Conservation (phyloP, 2,329 filamentous ascomycete genomes). For the Colletotrichum musicola region DNA sequence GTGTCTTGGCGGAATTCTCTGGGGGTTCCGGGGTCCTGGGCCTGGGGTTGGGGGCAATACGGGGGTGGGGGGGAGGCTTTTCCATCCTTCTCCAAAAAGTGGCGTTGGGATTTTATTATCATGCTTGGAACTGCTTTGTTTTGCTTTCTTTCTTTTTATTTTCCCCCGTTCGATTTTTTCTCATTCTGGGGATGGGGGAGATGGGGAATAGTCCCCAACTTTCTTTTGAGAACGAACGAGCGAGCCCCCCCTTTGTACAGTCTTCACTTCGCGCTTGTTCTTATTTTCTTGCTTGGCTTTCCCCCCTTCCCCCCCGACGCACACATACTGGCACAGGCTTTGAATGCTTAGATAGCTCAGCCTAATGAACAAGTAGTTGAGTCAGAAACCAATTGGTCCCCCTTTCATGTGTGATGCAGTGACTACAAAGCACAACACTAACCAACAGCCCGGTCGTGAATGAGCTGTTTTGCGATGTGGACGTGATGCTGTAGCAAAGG, state of each 20-base stretch:
- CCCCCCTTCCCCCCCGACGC: neutral
- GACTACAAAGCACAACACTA: no score
- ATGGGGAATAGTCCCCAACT: neutral
- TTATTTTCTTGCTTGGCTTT: constrained; percentile 8
- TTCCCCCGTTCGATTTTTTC: neutral
- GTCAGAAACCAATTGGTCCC: neutral
- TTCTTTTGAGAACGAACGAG: neutral
- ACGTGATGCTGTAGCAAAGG: no score
- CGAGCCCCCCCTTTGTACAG: no score
- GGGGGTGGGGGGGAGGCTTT: no score
- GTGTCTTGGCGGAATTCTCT: no score
- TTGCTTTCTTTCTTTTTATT: neutral
- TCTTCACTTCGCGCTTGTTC: neutral
- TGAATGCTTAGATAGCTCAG: constrained; percentile 41
- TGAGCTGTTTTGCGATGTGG: no score
- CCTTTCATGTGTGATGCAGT: neutral
- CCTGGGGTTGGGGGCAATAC: no score
- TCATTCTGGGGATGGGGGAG: neutral
- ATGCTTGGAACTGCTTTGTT: neutral
- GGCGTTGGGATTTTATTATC: constrained; percentile 8
- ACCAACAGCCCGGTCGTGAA: no score
- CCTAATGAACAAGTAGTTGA: constrained; percentile 37
- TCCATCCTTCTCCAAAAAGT: neutral
- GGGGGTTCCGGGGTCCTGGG: no score
- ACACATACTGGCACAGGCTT: constrained; percentile 23